Evolutionary conservation across 2,329 filamentous ascomycete genomes (phyloP).

Genomic region (Fusarium dlaminii): DNA sequence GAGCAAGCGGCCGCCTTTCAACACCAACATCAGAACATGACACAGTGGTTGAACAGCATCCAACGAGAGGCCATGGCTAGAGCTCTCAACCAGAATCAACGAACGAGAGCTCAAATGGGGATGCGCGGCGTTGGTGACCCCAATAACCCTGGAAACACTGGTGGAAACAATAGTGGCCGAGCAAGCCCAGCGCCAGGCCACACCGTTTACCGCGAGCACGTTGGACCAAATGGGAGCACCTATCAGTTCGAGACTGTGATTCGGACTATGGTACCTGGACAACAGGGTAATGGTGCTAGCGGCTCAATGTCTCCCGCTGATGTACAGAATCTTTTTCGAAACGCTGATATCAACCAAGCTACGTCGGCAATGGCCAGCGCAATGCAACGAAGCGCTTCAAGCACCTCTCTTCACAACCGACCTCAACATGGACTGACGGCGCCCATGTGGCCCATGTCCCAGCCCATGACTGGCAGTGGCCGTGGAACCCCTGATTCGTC

Average conservation of each 20-base stretch:
- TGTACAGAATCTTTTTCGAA: conserved; percentile 57
- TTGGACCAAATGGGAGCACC: conserved; percentile 47
- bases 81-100: conserved; percentile 56
- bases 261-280: conserved; percentile 31
- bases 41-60: conserved; percentile 58
- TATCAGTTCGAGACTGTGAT: conserved; percentile 50
- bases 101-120: conserved; percentile 52
- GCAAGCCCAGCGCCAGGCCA: conserved; percentile 47
- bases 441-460: conserved; percentile 48
- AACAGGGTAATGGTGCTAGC: conserved; percentile 20
- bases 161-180: conserved; percentile 41
- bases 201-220: conserved; percentile 47
- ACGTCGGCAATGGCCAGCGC: conserved; percentile 59
- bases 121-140: conserved; percentile 53
- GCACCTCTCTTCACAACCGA: conserved; percentile 53
- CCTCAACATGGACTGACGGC: conserved; percentile 55
- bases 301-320: conserved; percentile 54
- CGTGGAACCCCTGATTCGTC: conserved; percentile 58
- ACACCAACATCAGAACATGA: conserved; percentile 55
- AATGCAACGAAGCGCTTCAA: conserved; percentile 62
- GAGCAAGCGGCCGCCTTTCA: conserved; percentile 47
- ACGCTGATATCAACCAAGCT: conserved; percentile 57
- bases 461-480: conserved; percentile 55
- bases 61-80: conserved; percentile 57
- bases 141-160: conserved; percentile 28